Percentiles rank a stretch among this genome's conserved stretches.
Evolutionary conservation across 164 flowering plant species (phyloP).

Genomic region (Annona squamosa): DNA sequence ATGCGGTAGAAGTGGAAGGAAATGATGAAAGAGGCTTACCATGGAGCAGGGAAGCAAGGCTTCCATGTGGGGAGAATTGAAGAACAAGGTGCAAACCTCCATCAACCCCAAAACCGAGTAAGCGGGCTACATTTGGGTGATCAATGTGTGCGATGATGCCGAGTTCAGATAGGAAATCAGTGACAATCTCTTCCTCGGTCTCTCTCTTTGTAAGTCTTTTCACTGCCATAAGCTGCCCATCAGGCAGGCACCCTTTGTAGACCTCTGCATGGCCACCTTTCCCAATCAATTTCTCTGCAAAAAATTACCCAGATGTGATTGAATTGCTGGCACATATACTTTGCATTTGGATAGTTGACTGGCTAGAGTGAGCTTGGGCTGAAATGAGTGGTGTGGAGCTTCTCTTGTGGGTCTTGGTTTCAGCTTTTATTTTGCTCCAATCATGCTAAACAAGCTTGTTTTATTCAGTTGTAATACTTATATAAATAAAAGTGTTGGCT

Average conservation of each 20-base stretch:
- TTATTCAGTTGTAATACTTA: too few relatives aligned
- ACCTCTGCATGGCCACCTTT: slow-evolving; percentile 93
- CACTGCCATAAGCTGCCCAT: slow-evolving; percentile 78
- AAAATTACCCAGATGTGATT: not conserved
- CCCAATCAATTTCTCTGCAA: slow-evolving; percentile 72
- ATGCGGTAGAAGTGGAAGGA: not conserved
- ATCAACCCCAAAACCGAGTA: slow-evolving; percentile 73
- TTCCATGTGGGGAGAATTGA: slow-evolving; percentile 68
- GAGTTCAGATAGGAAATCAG: slow-evolving; percentile 86
- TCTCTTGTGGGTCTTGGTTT: too few relatives aligned
- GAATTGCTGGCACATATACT: too few relatives aligned
- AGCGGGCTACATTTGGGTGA: slow-evolving; percentile 75
- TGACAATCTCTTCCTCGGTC: slow-evolving; percentile 47
- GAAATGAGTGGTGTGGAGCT: too few relatives aligned
- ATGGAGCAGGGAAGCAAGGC: slow-evolving; percentile 70
- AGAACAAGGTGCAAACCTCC: slow-evolving; percentile 80
- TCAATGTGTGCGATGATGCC: slow-evolving; percentile 90
- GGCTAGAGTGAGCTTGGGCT: too few relatives aligned
- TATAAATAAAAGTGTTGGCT: too few relatives aligned
- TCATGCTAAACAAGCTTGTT: too few relatives aligned
- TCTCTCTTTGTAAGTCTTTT: slow-evolving; percentile 58
- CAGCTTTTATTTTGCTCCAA: too few relatives aligned
- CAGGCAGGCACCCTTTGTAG: slow-evolving; percentile 61
- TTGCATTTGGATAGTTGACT: too few relatives aligned
- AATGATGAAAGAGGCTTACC: slow-evolving; percentile 24